A percentile compares a stretch with the other conserved stretches of the same genome.
Conservation (phyloP, 306 rosid genomes). For the Benincasa hispida region DNA sequence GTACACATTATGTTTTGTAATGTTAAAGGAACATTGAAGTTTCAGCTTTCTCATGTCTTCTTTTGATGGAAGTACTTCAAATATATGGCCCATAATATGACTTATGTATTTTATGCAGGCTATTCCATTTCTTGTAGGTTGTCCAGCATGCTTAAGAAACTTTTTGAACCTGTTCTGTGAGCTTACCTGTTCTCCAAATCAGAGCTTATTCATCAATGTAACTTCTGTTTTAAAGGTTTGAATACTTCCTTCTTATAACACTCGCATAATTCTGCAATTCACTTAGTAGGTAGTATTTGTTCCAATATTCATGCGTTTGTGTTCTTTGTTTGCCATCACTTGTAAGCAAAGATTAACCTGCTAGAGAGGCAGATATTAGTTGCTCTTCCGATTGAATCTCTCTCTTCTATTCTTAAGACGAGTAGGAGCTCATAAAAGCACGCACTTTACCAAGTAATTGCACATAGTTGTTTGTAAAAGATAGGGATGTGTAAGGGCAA, state of each 20-base stretch:
- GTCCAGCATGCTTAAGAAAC: slow-evolving; percentile 98
- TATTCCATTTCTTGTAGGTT: slow-evolving; percentile 92
- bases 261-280: not conserved
- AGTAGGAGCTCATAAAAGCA: not conserved
- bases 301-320: not conserved
- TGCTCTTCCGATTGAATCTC: not conserved
- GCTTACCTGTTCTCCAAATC: slow-evolving; percentile 94
- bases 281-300: not conserved
- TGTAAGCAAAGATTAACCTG: not conserved
- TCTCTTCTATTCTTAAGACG: not conserved
- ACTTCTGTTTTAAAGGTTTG: slow-evolving; percentile 66
- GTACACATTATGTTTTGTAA: not conserved
- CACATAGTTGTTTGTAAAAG: not conserved
- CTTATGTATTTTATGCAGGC: slow-evolving; percentile 49
- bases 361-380: not conserved
- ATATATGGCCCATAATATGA: not conserved
- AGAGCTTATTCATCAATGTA: slow-evolving; percentile 93
- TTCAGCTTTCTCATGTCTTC: not conserved
- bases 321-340: not conserved
- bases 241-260: not conserved
- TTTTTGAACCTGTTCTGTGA: slow-evolving; percentile 94
- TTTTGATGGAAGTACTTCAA: not conserved
- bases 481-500: not conserved
- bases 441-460: not conserved
- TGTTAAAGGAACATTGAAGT: not conserved